These are phyloP conservation scores for Selaginella moellendorffii DNA, from an alignment of 75 land plant species.

Conservation along the genomic window DNA sequence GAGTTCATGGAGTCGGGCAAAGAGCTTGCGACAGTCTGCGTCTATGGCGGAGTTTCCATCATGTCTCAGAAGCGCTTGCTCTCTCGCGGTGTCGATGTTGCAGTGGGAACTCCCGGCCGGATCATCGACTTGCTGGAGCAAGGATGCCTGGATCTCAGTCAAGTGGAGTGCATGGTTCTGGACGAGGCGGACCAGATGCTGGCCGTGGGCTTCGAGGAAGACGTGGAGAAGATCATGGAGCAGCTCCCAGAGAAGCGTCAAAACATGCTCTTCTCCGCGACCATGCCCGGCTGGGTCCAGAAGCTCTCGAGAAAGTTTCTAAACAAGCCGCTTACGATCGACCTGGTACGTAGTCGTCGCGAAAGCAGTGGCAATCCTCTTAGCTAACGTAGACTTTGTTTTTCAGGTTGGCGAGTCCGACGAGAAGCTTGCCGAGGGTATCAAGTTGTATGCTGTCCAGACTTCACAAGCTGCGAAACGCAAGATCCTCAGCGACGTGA, in stretches of 20 bases:
- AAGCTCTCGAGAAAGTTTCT: constrained; percentile 74
- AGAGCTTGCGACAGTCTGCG: constrained; percentile 31
- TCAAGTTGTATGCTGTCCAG: constrained; percentile 45
- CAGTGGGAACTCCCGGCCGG: constrained; percentile 95
- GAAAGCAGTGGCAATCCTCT: not conserved
- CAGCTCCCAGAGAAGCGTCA: constrained; percentile 62
- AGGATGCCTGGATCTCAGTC: constrained; percentile 40
- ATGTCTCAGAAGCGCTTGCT: constrained; percentile 52
- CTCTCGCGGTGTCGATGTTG: constrained; percentile 78
- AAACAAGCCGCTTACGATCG: constrained; percentile 78
- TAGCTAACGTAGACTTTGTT: not conserved
- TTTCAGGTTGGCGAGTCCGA: constrained; percentile 78
- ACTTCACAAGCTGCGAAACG: constrained; percentile 39
- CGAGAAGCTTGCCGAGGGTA: constrained; percentile 88
- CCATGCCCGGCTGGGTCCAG: constrained; percentile 94
- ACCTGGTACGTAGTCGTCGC: constrained; percentile 35
- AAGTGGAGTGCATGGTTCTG: constrained; percentile 65
- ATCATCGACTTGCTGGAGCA: constrained; percentile 66
- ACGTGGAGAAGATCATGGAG: constrained; percentile 68
- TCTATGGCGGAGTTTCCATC: constrained; percentile 94
- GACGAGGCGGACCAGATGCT: constrained; percentile 99
- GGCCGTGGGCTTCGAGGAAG: constrained; percentile 97
- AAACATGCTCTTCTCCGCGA: constrained; percentile 97
- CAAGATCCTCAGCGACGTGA: constrained; percentile 56
- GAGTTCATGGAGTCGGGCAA: constrained; percentile 29